Evolutionary conservation across 768 basidiomycete species (phyloP).

Genomic region (Galerina sulciceps): DNA sequence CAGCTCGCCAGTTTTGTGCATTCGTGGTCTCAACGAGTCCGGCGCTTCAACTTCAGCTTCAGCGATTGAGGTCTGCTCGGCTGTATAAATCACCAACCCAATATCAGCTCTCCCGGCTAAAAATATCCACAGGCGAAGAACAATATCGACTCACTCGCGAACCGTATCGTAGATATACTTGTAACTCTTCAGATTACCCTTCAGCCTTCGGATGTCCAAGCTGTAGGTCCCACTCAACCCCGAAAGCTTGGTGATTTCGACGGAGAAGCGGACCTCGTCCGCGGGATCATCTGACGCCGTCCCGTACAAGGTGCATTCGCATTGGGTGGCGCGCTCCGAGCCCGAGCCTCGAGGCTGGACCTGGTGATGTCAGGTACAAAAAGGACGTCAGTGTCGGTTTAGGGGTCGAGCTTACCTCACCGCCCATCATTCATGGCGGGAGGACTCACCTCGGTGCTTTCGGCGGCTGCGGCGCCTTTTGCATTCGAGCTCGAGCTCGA

Average conservation of each 20-base stretch:
- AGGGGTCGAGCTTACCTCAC: too few relatives aligned
- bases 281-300: constrained; percentile 70
- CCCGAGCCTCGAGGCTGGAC: too few relatives aligned
- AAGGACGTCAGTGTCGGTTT: background rate
- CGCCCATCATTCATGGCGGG: background rate
- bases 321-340: background rate
- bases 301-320: constrained; percentile 57
- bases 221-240: constrained; percentile 84
- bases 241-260: constrained; percentile 87
- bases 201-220: constrained; percentile 86
- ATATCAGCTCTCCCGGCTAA: background rate
- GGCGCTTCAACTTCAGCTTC: background rate
- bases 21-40: too few relatives aligned
- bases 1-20: too few relatives aligned
- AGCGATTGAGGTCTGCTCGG: constrained; percentile 16
- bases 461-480: background rate
- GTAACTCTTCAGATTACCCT: constrained; percentile 85
- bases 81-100: background rate
- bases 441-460: background rate
- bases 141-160: constrained; percentile 27
- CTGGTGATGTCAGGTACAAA: background rate
- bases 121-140: background rate
- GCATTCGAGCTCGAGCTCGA: background rate
- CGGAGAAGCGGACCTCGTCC: constrained; percentile 91
- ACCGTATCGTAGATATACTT: constrained; percentile 78